Percentiles rank a stretch among this genome's conserved stretches.
Conservation (phyloP, 129 eudicot species). For the Chrysanthemum makinoi region DNA sequence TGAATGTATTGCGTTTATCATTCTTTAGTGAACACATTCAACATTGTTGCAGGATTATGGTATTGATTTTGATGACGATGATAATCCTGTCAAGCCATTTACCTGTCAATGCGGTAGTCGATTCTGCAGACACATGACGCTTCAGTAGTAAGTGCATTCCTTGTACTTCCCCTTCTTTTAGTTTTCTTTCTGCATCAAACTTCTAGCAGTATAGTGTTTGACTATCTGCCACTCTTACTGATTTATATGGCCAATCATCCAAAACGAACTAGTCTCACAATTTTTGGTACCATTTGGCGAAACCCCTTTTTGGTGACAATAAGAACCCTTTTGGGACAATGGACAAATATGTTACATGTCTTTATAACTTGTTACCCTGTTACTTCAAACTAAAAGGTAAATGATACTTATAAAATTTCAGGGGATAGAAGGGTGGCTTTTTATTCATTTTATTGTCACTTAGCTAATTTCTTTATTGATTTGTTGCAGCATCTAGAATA, state of each 20-base stretch:
- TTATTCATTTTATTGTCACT: too few relatives aligned
- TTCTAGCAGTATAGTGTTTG: neutral
- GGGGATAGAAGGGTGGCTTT: neutral
- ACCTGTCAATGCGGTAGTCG: conserved; percentile 75
- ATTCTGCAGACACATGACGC: conserved; percentile 73
- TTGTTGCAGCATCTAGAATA: conserved; percentile 32
- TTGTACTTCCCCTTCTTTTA: neutral
- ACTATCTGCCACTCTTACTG: neutral
- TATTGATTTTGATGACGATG: conserved; percentile 84
- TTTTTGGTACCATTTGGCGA: too few relatives aligned
- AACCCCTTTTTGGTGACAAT: neutral
- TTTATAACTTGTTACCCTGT: neutral
- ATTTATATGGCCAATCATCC: neutral
- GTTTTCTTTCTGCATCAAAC: neutral
- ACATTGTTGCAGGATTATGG: conserved; percentile 79
- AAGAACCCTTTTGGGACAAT: neutral
- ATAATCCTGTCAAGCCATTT: conserved; percentile 73
- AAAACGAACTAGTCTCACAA: neutral
- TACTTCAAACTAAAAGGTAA: too few relatives aligned
- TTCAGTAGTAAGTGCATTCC: conserved; percentile 46
- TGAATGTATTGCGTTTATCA: neutral
- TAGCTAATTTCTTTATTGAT: neutral
- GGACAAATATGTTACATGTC: neutral
- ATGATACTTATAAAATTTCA: neutral
- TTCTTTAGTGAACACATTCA: conserved; percentile 14